These are phyloP conservation scores for Chalciporus sp. DNA, from an alignment of 1,284 basidiomycete genomes.

Conservation along the genomic window DNA sequence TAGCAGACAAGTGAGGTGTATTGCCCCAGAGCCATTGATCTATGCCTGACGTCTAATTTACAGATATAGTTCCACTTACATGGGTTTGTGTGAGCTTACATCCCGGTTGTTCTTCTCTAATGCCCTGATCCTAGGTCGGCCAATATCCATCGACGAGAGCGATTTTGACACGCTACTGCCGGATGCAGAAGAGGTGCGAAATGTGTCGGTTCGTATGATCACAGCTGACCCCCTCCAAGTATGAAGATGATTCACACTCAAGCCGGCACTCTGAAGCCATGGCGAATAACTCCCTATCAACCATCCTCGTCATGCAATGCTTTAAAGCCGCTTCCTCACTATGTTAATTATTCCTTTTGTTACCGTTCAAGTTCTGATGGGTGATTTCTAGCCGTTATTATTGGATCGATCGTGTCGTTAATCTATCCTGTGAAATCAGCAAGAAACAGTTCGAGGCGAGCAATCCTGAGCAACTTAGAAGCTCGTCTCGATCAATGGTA, in stretches of 20 bases:
- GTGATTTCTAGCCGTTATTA: conserved; percentile 51
- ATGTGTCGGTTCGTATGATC: not conserved
- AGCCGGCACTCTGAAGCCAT: conserved; percentile 4
- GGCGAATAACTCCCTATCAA: conserved; percentile 39
- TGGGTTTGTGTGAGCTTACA: conserved; percentile 46
- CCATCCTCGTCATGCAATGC: conserved; percentile 52
- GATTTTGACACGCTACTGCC: conserved; percentile 77
- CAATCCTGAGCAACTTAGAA: conserved; percentile 59
- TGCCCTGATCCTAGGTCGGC: conserved; percentile 49
- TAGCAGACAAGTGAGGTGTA: conserved; percentile 66
- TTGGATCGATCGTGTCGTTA: conserved; percentile 66
- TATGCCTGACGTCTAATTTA: conserved; percentile 7
- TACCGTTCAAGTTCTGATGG: conserved; percentile 4
- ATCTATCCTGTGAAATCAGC: conserved; percentile 73
- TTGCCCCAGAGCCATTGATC: not conserved
- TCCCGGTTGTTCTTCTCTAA: conserved; percentile 5
- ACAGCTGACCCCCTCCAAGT: conserved; percentile 36
- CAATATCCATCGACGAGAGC: conserved; percentile 68
- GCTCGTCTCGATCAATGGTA: conserved; percentile 77
- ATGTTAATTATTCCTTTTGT: conserved; percentile 43
- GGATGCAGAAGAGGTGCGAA: conserved; percentile 51
- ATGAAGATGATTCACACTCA: conserved; percentile 46
- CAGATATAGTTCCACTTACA: conserved; percentile 70
- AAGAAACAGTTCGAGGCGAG: conserved; percentile 47
- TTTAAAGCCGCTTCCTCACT: conserved; percentile 65